Evolutionary conservation across 2,329 filamentous ascomycete species (phyloP).

Genomic region (Xylariaceae sp.): DNA sequence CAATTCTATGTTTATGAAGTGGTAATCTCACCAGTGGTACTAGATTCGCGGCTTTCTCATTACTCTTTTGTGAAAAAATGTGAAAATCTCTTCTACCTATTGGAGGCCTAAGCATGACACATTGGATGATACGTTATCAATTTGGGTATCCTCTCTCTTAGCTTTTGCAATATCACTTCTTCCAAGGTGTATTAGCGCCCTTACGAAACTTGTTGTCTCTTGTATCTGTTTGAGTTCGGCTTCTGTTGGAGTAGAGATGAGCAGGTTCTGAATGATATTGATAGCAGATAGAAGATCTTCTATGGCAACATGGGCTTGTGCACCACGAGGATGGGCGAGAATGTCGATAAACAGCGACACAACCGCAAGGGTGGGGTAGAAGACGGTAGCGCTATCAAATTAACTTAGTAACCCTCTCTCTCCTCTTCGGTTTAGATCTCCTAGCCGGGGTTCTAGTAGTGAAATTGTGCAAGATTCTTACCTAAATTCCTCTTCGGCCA

Average conservation of each 20-base stretch:
- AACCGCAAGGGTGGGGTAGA: background rate
- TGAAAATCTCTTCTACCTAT: too few relatives aligned
- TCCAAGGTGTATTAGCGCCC: constrained; percentile 2
- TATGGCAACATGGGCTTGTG: background rate
- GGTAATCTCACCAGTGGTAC: too few relatives aligned
- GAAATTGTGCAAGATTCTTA: background rate
- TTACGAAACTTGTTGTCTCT: constrained; percentile 2
- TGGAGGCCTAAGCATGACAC: too few relatives aligned
- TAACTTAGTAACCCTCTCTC: too few relatives aligned
- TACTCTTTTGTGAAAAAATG: too few relatives aligned
- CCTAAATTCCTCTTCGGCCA: constrained; percentile 10
- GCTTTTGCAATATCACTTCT: constrained; percentile 4
- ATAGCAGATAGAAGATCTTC: background rate
- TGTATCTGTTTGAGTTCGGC: background rate
- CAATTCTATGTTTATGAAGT: too few relatives aligned
- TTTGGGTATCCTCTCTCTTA: background rate
- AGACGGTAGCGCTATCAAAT: background rate
- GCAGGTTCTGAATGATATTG: constrained; percentile 1
- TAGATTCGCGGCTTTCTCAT: too few relatives aligned
- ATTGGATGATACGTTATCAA: background rate
- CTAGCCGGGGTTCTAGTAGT: too few relatives aligned
- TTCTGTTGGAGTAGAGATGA: background rate
- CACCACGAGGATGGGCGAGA: constrained; percentile 8
- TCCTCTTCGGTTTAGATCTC: too few relatives aligned
- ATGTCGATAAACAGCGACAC: constrained; percentile 17